These are phyloP conservation scores for Macrolepiota fuliginosa DNA, from an alignment of 768 basidiomycete genomes.

Conservation along the genomic window DNA sequence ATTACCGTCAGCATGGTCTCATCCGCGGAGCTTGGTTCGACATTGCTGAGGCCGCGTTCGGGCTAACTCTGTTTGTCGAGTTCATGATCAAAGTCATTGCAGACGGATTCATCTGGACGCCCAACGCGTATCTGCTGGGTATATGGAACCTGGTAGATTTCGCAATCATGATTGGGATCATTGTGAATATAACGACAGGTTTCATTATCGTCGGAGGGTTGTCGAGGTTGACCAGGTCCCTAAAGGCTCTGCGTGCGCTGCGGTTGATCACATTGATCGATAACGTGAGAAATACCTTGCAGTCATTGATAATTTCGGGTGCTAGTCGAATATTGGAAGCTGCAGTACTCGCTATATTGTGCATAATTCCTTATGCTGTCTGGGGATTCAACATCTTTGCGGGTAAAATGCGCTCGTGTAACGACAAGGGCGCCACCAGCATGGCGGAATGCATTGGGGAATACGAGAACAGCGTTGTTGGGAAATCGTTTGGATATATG, in stretches of 20 bases:
- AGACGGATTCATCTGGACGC: conserved; percentile 88
- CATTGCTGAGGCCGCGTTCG: conserved; percentile 72
- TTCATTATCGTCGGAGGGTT: conserved; percentile 77
- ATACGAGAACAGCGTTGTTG: conserved; percentile 62
- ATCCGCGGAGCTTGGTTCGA: conserved; percentile 85
- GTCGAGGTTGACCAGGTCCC: conserved; percentile 75
- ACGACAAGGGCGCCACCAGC: conserved; percentile 57
- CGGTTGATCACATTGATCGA: conserved; percentile 88
- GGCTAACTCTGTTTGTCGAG: conserved; percentile 70
- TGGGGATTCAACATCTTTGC: conserved; percentile 95
- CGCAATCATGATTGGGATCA: conserved; percentile 72
- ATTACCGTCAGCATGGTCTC: conserved; percentile 56
- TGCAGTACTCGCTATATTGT: conserved; percentile 83
- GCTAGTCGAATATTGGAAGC: conserved; percentile 85
- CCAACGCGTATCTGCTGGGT: conserved; percentile 87
- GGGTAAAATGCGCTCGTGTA: conserved; percentile 82
- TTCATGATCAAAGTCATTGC: conserved; percentile 89
- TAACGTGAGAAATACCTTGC: conserved; percentile 83
- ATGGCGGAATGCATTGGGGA: conserved; percentile 72
- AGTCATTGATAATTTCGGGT: conserved; percentile 84
- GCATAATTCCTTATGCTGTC: conserved; percentile 92
- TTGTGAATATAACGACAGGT: conserved; percentile 70
- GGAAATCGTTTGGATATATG: conserved; percentile 61
- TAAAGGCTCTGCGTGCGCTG: conserved; percentile 87
- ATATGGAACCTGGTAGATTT: conserved; percentile 94